Conservation (phyloP, 2,329 filamentous ascomycete species). For the Geosmithia morbida region DNA sequence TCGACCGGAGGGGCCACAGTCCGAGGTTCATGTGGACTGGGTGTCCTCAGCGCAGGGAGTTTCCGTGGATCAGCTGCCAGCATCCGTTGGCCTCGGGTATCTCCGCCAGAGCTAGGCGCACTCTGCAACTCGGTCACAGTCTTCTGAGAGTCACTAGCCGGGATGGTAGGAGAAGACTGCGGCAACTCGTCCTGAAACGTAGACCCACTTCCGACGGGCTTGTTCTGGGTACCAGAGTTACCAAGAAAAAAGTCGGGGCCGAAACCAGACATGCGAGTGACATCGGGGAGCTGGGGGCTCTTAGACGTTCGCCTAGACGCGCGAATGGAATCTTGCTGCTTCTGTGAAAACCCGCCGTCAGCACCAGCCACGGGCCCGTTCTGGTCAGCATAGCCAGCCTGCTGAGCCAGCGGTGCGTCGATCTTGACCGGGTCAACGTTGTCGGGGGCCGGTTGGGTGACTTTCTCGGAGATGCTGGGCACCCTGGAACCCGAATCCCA, state of each 20-base stretch:
- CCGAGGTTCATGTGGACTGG: slow-evolving; percentile 11
- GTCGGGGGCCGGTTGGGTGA: neutral
- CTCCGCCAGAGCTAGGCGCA: neutral
- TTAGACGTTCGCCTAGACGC: slow-evolving; percentile 23
- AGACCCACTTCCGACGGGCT: neutral
- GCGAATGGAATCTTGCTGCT: neutral
- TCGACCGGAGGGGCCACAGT: slow-evolving; percentile 1
- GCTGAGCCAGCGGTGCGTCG: neutral
- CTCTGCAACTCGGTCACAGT: neutral
- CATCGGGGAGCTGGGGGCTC: slow-evolving; percentile 42
- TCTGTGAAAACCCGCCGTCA: neutral
- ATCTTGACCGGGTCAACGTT: neutral
- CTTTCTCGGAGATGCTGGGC: neutral
- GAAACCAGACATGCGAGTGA: slow-evolving; percentile 45
- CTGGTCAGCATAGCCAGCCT: neutral
- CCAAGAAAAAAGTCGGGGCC: slow-evolving; percentile 37
- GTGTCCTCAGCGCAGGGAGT: slow-evolving; percentile 18
- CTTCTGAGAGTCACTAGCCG: neutral
- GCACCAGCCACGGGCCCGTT: neutral
- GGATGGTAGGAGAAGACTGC: neutral
- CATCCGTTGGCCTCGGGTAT: neutral
- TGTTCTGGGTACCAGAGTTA: neutral
- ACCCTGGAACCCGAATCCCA: neutral
- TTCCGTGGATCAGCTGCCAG: slow-evolving; percentile 7
- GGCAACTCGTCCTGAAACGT: neutral